Conservation (phyloP, 2,329 filamentous ascomycete species). For the Fusarium globosum region DNA sequence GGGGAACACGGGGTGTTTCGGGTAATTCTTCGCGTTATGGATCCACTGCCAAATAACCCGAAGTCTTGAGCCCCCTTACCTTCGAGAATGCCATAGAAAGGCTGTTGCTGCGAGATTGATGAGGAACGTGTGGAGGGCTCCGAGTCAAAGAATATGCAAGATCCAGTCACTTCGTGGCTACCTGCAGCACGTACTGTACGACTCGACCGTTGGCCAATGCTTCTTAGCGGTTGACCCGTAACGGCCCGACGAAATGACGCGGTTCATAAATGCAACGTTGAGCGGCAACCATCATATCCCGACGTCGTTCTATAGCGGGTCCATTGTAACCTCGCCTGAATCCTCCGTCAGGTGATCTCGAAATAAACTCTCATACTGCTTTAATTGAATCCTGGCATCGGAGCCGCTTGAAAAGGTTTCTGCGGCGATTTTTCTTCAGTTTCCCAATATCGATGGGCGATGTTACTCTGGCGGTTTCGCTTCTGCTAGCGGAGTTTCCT, state of each 20-base stretch:
- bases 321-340: background rate
- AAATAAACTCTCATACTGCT: background rate
- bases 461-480: background rate
- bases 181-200: rapidly evolving
- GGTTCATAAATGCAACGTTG: background rate
- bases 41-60: too few relatives aligned
- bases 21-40: too few relatives aligned
- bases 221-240: background rate
- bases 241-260: background rate
- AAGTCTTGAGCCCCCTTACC: too few relatives aligned
- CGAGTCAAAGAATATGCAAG: background rate
- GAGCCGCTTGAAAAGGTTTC: background rate
- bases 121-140: too few relatives aligned
- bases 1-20: background rate
- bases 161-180: rapidly evolving
- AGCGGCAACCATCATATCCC: background rate
- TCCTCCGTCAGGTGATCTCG: background rate
- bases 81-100: too few relatives aligned
- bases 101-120: too few relatives aligned
- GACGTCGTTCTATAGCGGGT: background rate
- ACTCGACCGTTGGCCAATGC: too few relatives aligned
- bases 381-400: background rate
- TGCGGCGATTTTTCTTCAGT: background rate
- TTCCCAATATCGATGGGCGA: rapidly evolving
- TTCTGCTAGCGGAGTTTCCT: background rate